Conservation (phyloP, 352 stramenopile species). For the Phytopythium sindhum region DNA sequence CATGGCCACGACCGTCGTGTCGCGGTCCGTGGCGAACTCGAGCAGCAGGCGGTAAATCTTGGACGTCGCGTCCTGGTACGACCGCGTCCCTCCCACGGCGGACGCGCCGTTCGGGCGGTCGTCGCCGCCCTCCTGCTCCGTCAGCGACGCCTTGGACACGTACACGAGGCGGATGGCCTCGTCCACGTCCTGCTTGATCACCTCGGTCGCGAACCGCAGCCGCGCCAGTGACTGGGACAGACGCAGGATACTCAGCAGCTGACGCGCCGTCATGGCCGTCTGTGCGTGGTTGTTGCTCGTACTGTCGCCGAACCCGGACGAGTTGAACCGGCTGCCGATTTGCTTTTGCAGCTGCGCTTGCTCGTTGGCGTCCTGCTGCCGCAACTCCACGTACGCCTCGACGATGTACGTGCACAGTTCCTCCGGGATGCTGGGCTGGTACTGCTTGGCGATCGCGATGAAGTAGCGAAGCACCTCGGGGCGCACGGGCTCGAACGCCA, state of each 20-base stretch:
- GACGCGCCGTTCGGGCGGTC: slow-evolving; percentile 12
- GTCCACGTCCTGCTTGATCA: slow-evolving; percentile 97
- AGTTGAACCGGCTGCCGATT: slow-evolving; percentile 31
- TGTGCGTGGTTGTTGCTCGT: slow-evolving; percentile 85
- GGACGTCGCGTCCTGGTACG: slow-evolving; percentile 87
- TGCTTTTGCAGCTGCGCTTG: slow-evolving; percentile 66
- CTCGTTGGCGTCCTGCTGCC: slow-evolving; percentile 89
- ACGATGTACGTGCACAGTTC: slow-evolving; percentile 97
- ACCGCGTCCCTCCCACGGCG: slow-evolving; percentile 18
- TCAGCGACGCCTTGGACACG: slow-evolving; percentile 96
- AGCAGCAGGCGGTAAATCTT: slow-evolving; percentile 95
- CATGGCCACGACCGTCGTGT: slow-evolving; percentile 74
- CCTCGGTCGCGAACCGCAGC: slow-evolving; percentile 93
- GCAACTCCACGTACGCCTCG: slow-evolving; percentile 97
- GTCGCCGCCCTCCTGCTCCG: slow-evolving; percentile 72
- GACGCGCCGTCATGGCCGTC: slow-evolving; percentile 97
- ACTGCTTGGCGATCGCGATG: slow-evolving; percentile 87
- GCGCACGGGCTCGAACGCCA: slow-evolving; percentile 89
- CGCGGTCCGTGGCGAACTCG: slow-evolving; percentile 88
- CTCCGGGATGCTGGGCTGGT: slow-evolving; percentile 84
- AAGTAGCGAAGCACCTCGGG: slow-evolving; percentile 91
- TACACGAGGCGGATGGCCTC: slow-evolving; percentile 97
- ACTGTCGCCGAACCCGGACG: slow-evolving; percentile 26
- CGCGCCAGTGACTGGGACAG: slow-evolving; percentile 96
- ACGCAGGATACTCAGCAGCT: slow-evolving; percentile 98